These are phyloP conservation scores for Xylaria sp. DNA, from an alignment of 2,329 filamentous ascomycete genomes.

Conservation along the genomic window DNA sequence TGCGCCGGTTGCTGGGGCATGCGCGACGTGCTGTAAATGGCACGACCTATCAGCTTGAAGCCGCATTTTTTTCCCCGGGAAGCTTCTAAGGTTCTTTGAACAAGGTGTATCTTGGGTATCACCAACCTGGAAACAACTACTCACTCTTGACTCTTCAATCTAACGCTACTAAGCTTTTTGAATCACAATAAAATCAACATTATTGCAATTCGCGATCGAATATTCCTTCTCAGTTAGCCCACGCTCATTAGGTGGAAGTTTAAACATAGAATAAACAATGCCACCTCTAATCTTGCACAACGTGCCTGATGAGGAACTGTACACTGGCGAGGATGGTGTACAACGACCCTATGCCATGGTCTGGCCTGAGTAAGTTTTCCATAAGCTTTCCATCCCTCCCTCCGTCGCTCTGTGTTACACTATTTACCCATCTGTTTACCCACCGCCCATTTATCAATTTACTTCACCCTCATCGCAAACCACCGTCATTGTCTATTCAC, in stretches of 20 bases:
- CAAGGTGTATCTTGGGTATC: neutral
- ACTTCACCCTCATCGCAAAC: neutral
- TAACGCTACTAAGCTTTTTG: neutral
- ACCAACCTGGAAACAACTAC: neutral
- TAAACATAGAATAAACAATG: conserved; percentile 56
- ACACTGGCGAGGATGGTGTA: conserved; percentile 72
- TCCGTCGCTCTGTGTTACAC: neutral
- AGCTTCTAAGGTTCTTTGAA: neutral
- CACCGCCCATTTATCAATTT: neutral
- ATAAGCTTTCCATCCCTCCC: neutral
- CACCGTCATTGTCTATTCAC: neutral
- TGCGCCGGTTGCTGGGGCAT: conserved; percentile 21
- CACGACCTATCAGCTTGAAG: neutral
- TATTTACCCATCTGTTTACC: neutral
- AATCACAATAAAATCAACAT: neutral
- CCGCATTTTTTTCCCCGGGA: neutral
- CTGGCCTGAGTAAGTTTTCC: conserved; percentile 66
- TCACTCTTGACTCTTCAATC: neutral
- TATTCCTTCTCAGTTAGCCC: conserved; percentile 4
- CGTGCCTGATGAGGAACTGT: conserved; percentile 75
- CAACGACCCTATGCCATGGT: conserved; percentile 75
- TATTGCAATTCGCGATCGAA: neutral
- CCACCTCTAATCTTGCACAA: conserved; percentile 75
- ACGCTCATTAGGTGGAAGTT: neutral
- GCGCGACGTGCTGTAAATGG: neutral